Evolutionary conservation across 768 basidiomycete species (phyloP).

Genomic region (Tylopilus sp.): DNA sequence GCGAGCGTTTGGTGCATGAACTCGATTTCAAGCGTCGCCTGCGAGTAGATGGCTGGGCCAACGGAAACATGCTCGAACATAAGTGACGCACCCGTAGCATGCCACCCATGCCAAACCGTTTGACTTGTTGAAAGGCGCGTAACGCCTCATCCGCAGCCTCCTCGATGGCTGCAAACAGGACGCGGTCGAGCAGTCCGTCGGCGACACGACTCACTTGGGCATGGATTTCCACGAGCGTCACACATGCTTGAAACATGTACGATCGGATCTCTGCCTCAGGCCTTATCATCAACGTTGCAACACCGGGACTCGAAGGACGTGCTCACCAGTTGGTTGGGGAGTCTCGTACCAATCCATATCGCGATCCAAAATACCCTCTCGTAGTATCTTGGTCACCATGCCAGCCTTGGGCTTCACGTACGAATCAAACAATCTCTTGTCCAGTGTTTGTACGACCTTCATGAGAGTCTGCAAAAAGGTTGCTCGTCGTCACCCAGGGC

Average conservation of each 20-base stretch:
- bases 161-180: slow-evolving; percentile 75
- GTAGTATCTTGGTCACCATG: slow-evolving; percentile 62
- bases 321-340: slow-evolving; percentile 82
- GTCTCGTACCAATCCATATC: slow-evolving; percentile 94
- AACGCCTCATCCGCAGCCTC: slow-evolving; percentile 82
- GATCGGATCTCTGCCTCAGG: slow-evolving; percentile 75
- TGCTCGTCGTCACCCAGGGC: neutral
- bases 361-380: slow-evolving; percentile 73
- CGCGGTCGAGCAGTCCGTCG: slow-evolving; percentile 77
- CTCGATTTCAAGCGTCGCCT: slow-evolving; percentile 99
- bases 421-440: slow-evolving; percentile 85
- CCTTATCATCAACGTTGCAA: neutral
- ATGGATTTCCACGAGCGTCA: slow-evolving; percentile 88
- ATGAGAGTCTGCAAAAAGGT: slow-evolving; percentile 52
- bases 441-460: slow-evolving; percentile 77
- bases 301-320: neutral
- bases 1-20: slow-evolving; percentile 88
- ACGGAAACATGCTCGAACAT: neutral
- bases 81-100: slow-evolving; percentile 77
- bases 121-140: slow-evolving; percentile 82
- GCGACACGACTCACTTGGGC: slow-evolving; percentile 84
- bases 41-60: neutral
- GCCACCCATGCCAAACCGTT: slow-evolving; percentile 94
- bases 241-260: slow-evolving; percentile 87
- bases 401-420: slow-evolving; percentile 81